These are phyloP conservation scores for Tulasnella sp. DNA, from an alignment of 768 basidiomycete species.

Conservation along the genomic window DNA sequence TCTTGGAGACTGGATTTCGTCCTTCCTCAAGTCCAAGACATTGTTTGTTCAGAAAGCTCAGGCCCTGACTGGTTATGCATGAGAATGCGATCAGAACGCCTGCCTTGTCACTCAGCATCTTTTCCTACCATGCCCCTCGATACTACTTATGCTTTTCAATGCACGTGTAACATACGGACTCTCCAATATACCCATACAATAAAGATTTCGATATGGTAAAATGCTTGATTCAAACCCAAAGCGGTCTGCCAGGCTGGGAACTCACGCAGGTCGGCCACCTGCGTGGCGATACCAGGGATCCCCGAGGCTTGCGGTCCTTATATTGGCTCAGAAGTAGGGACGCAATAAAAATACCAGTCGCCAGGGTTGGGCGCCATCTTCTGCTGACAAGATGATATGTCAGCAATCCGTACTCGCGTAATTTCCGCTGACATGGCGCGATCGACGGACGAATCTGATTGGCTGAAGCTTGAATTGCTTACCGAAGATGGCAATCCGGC, in stretches of 20 bases:
- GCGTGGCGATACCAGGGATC: too few species aligned
- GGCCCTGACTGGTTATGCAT: background rate
- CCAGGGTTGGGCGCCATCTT: too few species aligned
- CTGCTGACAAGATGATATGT: background rate
- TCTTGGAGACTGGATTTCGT: conserved; percentile 20
- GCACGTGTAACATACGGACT: background rate
- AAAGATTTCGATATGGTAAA: background rate
- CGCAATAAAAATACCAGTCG: too few species aligned
- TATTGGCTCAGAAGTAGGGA: too few species aligned
- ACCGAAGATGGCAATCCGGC: too few species aligned
- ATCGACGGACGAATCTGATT: background rate
- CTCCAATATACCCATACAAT: background rate
- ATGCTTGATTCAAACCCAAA: background rate
- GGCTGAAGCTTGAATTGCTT: too few species aligned
- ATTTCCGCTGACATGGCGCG: background rate
- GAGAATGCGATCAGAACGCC: background rate
- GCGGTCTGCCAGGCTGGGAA: too few species aligned
- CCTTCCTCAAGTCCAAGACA: conserved; percentile 4
- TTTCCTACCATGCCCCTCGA: background rate
- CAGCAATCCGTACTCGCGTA: background rate
- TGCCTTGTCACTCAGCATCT: background rate
- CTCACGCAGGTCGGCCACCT: too few species aligned
- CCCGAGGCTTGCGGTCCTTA: too few species aligned
- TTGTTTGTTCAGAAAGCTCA: conserved; percentile 7
- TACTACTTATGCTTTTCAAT: background rate